Conservation (phyloP, 164 flowering plant genomes). For the Nymphaea thermarum region DNA sequence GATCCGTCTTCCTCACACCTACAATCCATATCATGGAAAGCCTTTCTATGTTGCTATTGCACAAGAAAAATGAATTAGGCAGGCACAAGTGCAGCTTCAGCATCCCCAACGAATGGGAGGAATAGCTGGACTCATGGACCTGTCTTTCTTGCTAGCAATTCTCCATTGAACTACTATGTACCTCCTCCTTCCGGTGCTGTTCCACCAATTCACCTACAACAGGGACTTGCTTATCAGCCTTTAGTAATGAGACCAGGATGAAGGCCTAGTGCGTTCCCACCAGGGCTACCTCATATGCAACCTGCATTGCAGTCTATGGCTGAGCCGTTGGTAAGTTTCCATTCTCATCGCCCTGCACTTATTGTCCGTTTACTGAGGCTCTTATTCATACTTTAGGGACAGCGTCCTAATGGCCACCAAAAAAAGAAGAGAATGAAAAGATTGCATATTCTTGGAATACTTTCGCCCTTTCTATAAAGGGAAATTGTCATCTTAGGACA, state of each 20-base stretch:
- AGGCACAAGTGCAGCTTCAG: slow-evolving; percentile 50
- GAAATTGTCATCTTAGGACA: too few species aligned
- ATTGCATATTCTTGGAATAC: too few species aligned
- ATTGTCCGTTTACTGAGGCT: too few species aligned
- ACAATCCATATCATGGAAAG: too few species aligned
- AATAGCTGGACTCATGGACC: slow-evolving; percentile 43
- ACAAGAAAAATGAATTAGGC: slow-evolving; percentile 76
- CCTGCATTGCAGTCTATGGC: too few species aligned
- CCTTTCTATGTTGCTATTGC: slow-evolving; percentile 83
- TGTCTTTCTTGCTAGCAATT: slow-evolving; percentile 52
- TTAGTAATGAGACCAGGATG: slow-evolving; percentile 61
- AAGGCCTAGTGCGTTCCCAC: too few species aligned
- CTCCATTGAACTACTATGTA: slow-evolving; percentile 44
- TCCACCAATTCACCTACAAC: slow-evolving; percentile 39
- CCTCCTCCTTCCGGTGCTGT: slow-evolving; percentile 30
- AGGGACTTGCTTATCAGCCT: slow-evolving; percentile 62
- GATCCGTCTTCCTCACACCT: too few species aligned
- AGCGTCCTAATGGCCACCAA: slow-evolving; percentile 44
- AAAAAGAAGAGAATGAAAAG: too few species aligned
- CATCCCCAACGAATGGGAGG: slow-evolving; percentile 44
- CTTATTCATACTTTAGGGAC: neutral
- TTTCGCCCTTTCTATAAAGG: too few species aligned
- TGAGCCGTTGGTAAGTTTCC: slow-evolving; percentile 10
- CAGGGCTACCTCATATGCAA: too few species aligned
- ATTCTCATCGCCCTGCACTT: too few species aligned